Evolutionary conservation across 2,329 filamentous ascomycete species (phyloP).

Genomic region (Monosporascus sp.): DNA sequence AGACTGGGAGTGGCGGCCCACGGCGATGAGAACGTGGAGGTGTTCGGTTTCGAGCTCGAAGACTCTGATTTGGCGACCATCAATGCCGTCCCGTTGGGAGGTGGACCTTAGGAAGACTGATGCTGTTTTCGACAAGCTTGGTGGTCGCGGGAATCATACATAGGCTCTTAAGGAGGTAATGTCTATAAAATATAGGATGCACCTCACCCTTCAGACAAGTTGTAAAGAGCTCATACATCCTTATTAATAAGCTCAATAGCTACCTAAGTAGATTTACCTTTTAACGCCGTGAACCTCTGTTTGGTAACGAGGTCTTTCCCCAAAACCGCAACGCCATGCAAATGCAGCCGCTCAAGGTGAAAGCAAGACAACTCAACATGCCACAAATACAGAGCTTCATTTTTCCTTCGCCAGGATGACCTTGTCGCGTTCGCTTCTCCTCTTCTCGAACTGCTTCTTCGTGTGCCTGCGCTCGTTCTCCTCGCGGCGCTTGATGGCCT

Average conservation of each 20-base stretch:
- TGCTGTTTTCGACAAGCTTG: conserved; percentile 18
- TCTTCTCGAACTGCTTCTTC: conserved; percentile 71
- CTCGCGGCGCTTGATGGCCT: conserved; percentile 80
- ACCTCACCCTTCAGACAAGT: too few species aligned
- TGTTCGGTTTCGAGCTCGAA: conserved; percentile 20
- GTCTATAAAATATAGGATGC: too few species aligned
- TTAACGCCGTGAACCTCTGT: neutral
- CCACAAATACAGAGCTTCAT: conserved; percentile 23
- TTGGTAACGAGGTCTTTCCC: conserved; percentile 19
- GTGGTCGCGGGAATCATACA: conserved; percentile 24
- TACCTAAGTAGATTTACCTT: neutral
- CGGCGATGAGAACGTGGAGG: conserved; percentile 20
- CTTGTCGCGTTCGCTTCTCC: conserved; percentile 83
- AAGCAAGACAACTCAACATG: neutral
- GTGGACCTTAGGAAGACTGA: conserved; percentile 6
- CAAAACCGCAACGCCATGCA: conserved; percentile 16
- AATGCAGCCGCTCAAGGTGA: conserved; percentile 13
- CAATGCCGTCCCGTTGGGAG: conserved; percentile 16
- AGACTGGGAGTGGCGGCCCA: conserved; percentile 23
- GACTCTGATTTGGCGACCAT: conserved; percentile 19
- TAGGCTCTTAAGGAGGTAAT: too few species aligned
- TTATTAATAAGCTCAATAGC: too few species aligned
- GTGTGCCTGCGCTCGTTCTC: conserved; percentile 93
- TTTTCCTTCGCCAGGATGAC: conserved; percentile 69
- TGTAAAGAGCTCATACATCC: too few species aligned